phyloP scores from a whole-genome alignment of 2,329 filamentous ascomycete genomes.

The Fusarium pseudograminearum region DNA sequence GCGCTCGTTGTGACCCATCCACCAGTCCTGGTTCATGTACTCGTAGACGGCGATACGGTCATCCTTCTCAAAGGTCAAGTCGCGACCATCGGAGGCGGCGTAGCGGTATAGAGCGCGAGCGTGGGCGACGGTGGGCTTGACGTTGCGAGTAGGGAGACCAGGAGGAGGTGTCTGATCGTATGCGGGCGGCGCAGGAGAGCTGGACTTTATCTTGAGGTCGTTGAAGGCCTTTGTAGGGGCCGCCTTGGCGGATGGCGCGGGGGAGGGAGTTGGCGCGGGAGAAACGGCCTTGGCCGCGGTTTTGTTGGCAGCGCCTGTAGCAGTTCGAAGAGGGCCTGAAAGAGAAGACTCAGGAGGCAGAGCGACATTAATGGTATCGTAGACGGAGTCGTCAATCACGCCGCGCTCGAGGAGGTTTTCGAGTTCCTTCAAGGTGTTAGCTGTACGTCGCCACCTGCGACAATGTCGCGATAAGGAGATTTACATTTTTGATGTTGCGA shows the following conservation, averaged over 20 bases:
- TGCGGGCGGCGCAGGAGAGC: constrained; percentile 61
- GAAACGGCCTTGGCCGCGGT: constrained; percentile 47
- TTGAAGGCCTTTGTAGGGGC: constrained; percentile 57
- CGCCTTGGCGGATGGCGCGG: constrained; percentile 48
- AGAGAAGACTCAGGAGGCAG: constrained; percentile 79
- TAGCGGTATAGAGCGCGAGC: constrained; percentile 89
- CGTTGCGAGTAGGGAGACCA: constrained; percentile 56
- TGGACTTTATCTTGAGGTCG: constrained; percentile 54
- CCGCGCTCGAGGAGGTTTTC: constrained; percentile 88
- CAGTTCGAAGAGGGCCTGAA: constrained; percentile 60
- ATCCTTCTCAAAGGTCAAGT: constrained; percentile 83
- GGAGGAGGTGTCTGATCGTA: constrained; percentile 63
- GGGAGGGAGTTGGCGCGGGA: constrained; percentile 48
- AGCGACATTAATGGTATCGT: constrained; percentile 78
- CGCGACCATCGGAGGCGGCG: constrained; percentile 80
- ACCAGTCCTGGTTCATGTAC: constrained; percentile 98
- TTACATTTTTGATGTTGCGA: constrained; percentile 86
- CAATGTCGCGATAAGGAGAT: neutral
- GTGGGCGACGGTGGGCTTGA: constrained; percentile 73
- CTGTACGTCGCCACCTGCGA: neutral
- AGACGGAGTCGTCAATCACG: constrained; percentile 79
- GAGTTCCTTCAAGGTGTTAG: constrained; percentile 74
- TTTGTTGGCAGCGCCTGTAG: constrained; percentile 49
- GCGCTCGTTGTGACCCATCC: constrained; percentile 87
- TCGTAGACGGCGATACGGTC: constrained; percentile 85